These are phyloP conservation scores for Amanita phalloides DNA, from an alignment of 768 basidiomycete species.

Conservation along the genomic window DNA sequence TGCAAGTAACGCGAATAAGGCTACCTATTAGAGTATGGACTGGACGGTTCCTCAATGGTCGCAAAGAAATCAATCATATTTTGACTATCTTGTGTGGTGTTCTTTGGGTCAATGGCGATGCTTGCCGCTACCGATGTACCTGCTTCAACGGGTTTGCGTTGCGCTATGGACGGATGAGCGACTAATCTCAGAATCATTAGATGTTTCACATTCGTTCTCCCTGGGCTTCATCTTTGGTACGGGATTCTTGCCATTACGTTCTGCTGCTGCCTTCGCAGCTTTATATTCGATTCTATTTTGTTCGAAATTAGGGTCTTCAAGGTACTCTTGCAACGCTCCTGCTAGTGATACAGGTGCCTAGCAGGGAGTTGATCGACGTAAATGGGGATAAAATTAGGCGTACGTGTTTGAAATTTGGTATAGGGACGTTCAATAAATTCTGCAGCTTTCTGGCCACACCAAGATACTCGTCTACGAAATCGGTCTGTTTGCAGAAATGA, in stretches of 20 bases:
- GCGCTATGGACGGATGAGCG: background rate
- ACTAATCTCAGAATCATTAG: background rate
- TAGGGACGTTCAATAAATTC: constrained; percentile 85
- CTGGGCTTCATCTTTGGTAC: constrained; percentile 14
- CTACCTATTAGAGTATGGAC: constrained; percentile 50
- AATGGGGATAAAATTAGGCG: constrained; percentile 13
- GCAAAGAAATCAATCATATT: constrained; percentile 77
- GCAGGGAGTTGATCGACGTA: background rate
- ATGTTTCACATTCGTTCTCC: constrained; percentile 18
- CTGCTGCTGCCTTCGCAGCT: constrained; percentile 60
- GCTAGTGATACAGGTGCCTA: constrained; percentile 95
- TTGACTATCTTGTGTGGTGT: constrained; percentile 29
- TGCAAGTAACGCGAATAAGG: too few species aligned
- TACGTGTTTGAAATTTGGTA: constrained; percentile 90
- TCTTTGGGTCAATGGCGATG: constrained; percentile 8
- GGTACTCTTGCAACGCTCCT: constrained; percentile 87
- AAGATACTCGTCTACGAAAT: constrained; percentile 86
- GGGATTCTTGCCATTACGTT: constrained; percentile 19
- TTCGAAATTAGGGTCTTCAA: constrained; percentile 95
- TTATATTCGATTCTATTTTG: constrained; percentile 91
- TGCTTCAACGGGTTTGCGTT: background rate
- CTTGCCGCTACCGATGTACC: background rate
- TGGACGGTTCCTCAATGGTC: constrained; percentile 76
- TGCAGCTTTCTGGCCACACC: constrained; percentile 88
- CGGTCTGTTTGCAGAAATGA: constrained; percentile 89